Evolutionary conservation across 2,329 filamentous ascomycete species (phyloP).

Genomic region (Penicillium italicum): DNA sequence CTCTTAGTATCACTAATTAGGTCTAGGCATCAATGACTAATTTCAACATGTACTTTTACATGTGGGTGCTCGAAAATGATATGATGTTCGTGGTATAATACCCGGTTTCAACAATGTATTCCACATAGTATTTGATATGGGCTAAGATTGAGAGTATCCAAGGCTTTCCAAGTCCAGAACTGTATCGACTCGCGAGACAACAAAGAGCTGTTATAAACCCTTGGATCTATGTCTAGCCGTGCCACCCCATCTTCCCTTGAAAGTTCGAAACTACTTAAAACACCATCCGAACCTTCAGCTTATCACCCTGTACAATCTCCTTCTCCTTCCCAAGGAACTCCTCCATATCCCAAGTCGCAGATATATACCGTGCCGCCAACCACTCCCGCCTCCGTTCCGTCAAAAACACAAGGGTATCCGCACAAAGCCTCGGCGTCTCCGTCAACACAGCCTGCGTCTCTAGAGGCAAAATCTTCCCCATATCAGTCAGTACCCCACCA

Average conservation of each 20-base stretch:
- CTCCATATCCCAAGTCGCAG: neutral
- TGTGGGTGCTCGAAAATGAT: too few species aligned
- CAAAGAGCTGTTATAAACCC: neutral
- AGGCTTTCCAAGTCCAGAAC: neutral
- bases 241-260: neutral
- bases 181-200: neutral
- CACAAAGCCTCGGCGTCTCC: neutral
- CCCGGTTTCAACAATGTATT: too few species aligned
- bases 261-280: neutral
- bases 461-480: neutral
- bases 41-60: too few species aligned
- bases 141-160: neutral
- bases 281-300: neutral
- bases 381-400: neutral
- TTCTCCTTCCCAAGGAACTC: neutral
- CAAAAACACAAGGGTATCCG: neutral
- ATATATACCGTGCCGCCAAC: neutral
- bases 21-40: too few species aligned
- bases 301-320: neutral
- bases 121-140: too few species aligned
- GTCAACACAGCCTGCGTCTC: neutral
- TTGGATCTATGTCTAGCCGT: neutral
- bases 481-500: neutral
- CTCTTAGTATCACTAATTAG: too few species aligned
- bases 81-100: too few species aligned